These are phyloP conservation scores for Ulota crispa DNA, from an alignment of 225 moss, liverwort and hornwort species.

Conservation along the genomic window DNA sequence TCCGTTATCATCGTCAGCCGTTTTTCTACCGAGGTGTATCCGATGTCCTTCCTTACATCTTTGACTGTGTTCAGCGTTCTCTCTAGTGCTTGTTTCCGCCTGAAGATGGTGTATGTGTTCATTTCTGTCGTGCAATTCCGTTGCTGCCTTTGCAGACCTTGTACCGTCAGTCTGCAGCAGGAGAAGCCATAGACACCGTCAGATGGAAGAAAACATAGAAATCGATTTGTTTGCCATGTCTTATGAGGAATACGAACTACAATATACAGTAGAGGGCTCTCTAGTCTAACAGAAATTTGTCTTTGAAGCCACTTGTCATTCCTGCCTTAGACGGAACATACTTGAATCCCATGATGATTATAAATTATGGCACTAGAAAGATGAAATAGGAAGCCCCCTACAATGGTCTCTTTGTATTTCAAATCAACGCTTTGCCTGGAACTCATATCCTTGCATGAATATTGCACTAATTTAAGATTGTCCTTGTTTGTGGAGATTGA, in stretches of 20 bases:
- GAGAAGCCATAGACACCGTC: not conserved
- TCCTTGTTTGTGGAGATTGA: not conserved
- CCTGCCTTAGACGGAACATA: not conserved
- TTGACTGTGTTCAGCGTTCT: not conserved
- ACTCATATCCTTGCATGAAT: not conserved
- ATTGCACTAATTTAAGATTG: not conserved
- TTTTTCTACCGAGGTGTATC: slow-evolving; percentile 15
- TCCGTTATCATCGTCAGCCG: slow-evolving; percentile 20
- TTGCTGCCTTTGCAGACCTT: slow-evolving; percentile 7
- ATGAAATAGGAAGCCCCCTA: not conserved
- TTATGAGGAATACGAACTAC: not conserved
- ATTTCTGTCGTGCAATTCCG: slow-evolving; percentile 15
- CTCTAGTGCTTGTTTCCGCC: slow-evolving; percentile 15
- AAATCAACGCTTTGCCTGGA: not conserved
- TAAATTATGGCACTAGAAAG: not conserved
- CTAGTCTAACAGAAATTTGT: not conserved
- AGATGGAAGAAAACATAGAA: not conserved
- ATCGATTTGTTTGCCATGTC: not conserved
- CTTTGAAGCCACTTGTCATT: not conserved
- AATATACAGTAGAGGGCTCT: not conserved
- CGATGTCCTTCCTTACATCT: slow-evolving; percentile 16
- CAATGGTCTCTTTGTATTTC: not conserved
- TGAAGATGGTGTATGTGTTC: slow-evolving; percentile 14
- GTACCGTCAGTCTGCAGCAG: slow-evolving; percentile 23
- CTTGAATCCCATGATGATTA: not conserved